These are phyloP conservation scores for Penstemon newberryi DNA, from an alignment of 257 asterid genomes.

Conservation along the genomic window DNA sequence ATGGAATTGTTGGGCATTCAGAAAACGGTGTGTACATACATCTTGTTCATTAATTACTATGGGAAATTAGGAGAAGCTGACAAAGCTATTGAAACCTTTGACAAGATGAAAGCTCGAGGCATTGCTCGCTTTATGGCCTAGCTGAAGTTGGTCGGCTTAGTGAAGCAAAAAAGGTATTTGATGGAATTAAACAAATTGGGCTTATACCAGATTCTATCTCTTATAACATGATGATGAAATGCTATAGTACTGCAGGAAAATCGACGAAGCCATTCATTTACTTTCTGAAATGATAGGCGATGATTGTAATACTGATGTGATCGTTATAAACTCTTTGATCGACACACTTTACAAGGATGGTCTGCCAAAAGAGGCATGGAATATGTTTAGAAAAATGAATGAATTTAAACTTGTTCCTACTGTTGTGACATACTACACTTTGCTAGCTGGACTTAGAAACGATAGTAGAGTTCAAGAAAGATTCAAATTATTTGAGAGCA, in stretches of 20 bases:
- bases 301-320: conserved; percentile 72
- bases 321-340: conserved; percentile 76
- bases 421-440: conserved; percentile 93
- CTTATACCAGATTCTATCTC: conserved; percentile 84
- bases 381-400: conserved; percentile 67
- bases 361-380: conserved; percentile 83
- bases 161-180: conserved; percentile 73
- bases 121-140: conserved; percentile 68
- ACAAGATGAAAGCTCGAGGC: conserved; percentile 84
- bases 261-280: conserved; percentile 72
- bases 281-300: conserved; percentile 68
- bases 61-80: conserved; percentile 85
- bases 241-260: conserved; percentile 69
- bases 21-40: conserved; percentile 66
- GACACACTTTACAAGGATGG: conserved; percentile 84
- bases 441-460: conserved; percentile 84
- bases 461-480: conserved; percentile 77
- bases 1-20: conserved; percentile 63
- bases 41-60: conserved; percentile 78
- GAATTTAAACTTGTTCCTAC: conserved; percentile 73
- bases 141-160: conserved; percentile 72
- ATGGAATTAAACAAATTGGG: conserved; percentile 70
- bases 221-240: conserved; percentile 94
- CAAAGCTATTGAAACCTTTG: conserved; percentile 77
- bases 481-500: conserved; percentile 61